Percentiles rank a stretch among this genome's conserved stretches.
These are phyloP conservation scores for Thamnidium elegans DNA, from an alignment of 192 early-diverging fungal genomes.

Conservation along the genomic window DNA sequence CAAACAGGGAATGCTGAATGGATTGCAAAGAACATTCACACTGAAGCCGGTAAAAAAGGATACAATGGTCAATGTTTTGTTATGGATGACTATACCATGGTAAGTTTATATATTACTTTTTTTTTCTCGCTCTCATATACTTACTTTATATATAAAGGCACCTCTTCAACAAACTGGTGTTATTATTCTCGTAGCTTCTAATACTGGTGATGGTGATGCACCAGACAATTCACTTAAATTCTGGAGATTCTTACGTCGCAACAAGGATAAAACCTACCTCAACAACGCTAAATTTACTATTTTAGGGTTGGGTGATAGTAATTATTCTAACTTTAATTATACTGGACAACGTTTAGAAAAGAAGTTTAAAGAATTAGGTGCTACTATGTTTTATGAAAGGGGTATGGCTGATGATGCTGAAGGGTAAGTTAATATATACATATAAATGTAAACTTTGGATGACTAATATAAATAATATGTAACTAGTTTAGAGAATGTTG, in stretches of 20 bases:
- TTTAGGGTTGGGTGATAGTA: slow-evolving; percentile 87
- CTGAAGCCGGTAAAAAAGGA: slow-evolving; percentile 72
- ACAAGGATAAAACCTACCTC: slow-evolving; percentile 62
- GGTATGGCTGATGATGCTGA: slow-evolving; percentile 91
- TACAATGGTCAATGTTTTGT: slow-evolving; percentile 59
- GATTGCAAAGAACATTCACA: slow-evolving; percentile 81
- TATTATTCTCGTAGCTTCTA: slow-evolving; percentile 82
- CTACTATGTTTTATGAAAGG: slow-evolving; percentile 66
- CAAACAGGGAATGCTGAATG: slow-evolving; percentile 96
- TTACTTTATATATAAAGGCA: not conserved
- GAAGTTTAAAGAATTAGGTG: slow-evolving; percentile 73
- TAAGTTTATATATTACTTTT: slow-evolving; percentile 13
- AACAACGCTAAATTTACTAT: slow-evolving; percentile 44
- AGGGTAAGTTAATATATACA: slow-evolving; percentile 47
- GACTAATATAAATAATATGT: not conserved
- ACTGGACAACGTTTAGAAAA: slow-evolving; percentile 79
- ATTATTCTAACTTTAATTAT: slow-evolving; percentile 92
- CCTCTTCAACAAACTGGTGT: slow-evolving; percentile 36
- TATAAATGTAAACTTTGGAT: not conserved
- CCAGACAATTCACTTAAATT: slow-evolving; percentile 94
- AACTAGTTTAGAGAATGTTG: slow-evolving; percentile 71
- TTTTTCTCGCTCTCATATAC: too few relatives aligned
- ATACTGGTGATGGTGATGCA: slow-evolving; percentile 94
- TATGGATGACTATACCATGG: slow-evolving; percentile 75
- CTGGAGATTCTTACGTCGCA: slow-evolving; percentile 76